Conservation (phyloP, 2,329 filamentous ascomycete species). For the Cercospora zeae-maydis region DNA sequence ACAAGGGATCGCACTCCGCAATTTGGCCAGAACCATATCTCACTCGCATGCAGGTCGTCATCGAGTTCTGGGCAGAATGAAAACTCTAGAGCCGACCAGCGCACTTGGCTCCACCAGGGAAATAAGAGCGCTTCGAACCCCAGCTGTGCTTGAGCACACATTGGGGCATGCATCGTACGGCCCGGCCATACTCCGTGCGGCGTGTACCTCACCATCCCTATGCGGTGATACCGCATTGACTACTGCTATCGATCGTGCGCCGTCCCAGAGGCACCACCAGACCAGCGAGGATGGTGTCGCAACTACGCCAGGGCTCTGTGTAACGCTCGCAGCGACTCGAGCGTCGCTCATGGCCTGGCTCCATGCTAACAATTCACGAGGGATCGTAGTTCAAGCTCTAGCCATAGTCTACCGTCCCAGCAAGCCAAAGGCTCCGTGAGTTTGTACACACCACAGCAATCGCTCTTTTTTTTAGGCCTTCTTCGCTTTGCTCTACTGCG, state of each 20-base stretch:
- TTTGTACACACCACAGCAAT: not conserved
- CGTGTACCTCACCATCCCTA: slow-evolving; percentile 12
- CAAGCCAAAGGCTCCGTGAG: slow-evolving; percentile 1
- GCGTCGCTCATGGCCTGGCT: not conserved
- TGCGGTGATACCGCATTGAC: not conserved
- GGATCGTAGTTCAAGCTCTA: slow-evolving; percentile 1
- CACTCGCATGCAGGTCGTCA: too few species aligned
- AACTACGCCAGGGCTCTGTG: slow-evolving; percentile 9
- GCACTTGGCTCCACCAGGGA: slow-evolving; percentile 2
- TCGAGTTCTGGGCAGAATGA: not conserved
- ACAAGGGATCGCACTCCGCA: not conserved
- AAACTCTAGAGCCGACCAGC: not conserved
- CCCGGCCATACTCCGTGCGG: slow-evolving; percentile 11
- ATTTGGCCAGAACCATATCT: not conserved
- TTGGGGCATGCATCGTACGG: slow-evolving; percentile 4
- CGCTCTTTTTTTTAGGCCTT: not conserved
- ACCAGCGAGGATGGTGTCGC: slow-evolving; percentile 17
- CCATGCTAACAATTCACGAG: slow-evolving; percentile 1
- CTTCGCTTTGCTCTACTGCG: not conserved
- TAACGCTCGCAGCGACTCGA: not conserved
- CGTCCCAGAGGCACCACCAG: slow-evolving; percentile 7
- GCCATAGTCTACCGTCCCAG: not conserved
- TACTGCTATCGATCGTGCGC: slow-evolving; percentile 7
- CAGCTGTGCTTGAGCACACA: slow-evolving; percentile 16
- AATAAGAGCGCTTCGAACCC: slow-evolving; percentile 8